Evolutionary conservation across 805 yeast species (phyloP), one percentile per base, ranked within the genome.

Genomic region (Candida morakotiae): DNA sequence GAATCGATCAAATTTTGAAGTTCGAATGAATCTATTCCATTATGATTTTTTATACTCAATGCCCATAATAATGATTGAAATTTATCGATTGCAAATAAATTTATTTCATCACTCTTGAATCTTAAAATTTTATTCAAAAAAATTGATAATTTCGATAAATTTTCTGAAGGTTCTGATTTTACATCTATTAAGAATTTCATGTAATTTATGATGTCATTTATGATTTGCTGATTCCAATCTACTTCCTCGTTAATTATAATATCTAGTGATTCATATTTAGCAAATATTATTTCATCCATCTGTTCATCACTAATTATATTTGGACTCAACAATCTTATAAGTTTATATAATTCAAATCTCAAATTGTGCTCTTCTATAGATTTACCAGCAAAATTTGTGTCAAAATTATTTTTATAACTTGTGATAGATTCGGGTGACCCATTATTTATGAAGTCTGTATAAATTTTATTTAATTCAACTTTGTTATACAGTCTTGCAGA

Each of bases 61-160:
- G 62, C 50, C 63, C 67, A 61, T 7, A 67, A 48, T 18, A 67
- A 48, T 4, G 67, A 65, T 3, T 61, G 43, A 34, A 65, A 55
- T 25, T 55, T 56, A 2, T 58, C 56, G 15, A 49, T 42, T 3
- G 48, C 28, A 3, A 58, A 43, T 37, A 64, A 39, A 16, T 55
- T 47, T 28, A 63, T 44, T 9, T 40, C 35, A 10, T 53, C 54
- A 13, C 39, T 40, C 1, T 63, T 51, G 37, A 65, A 66, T 21
- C 42, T 25, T 39, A 51, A 50, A 10, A 67, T 28, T 1, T 46
- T 45, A 25, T 52, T 37, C 13, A 64, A 49, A 42, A 65, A 60
- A 14, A 41, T 30, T 13, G 71, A 48, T 9, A 66, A 42, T 16
- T 39, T 42, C 33, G 61, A 56, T 24, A 49, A 49, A 1, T 41